Conservation (phyloP, 306 rosid species). For the Acmispon strigosus region DNA sequence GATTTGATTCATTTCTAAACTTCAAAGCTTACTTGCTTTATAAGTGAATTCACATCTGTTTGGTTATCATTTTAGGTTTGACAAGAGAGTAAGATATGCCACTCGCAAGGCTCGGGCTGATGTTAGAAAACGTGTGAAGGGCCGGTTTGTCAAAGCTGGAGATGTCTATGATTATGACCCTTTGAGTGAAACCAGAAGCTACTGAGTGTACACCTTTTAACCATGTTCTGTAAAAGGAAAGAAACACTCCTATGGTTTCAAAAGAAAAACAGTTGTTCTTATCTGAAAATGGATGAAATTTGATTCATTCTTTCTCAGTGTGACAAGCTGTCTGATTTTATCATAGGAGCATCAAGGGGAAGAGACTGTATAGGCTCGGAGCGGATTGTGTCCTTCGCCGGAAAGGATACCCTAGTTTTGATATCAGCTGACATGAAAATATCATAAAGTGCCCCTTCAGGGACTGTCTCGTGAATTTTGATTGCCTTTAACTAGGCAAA, state of each 20-base stretch:
- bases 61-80: slow-evolving; percentile 48
- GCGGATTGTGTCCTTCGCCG: slow-evolving; percentile 30
- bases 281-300: slow-evolving; percentile 34
- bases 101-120: slow-evolving; percentile 97
- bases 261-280: slow-evolving; percentile 21
- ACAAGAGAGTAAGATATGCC: slow-evolving; percentile 82
- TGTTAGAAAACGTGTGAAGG: slow-evolving; percentile 87
- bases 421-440: slow-evolving; percentile 20
- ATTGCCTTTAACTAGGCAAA: slow-evolving; percentile 24
- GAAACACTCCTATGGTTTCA: slow-evolving; percentile 35
- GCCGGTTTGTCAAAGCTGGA: slow-evolving; percentile 94
- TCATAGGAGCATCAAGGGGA: slow-evolving; percentile 51
- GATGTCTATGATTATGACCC: slow-evolving; percentile 88
- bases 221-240: slow-evolving; percentile 44
- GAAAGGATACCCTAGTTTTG: slow-evolving; percentile 18
- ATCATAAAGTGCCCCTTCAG: slow-evolving; percentile 16
- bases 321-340: slow-evolving; percentile 50
- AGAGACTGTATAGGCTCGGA: slow-evolving; percentile 24
- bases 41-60: slow-evolving; percentile 4
- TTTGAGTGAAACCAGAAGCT: slow-evolving; percentile 82
- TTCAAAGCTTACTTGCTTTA: not conserved
- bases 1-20: not conserved
- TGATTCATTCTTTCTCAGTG: slow-evolving; percentile 34
- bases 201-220: slow-evolving; percentile 55
- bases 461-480: slow-evolving; percentile 22